Conservation (phyloP, 306 rosid species). For the Senna tora region DNA sequence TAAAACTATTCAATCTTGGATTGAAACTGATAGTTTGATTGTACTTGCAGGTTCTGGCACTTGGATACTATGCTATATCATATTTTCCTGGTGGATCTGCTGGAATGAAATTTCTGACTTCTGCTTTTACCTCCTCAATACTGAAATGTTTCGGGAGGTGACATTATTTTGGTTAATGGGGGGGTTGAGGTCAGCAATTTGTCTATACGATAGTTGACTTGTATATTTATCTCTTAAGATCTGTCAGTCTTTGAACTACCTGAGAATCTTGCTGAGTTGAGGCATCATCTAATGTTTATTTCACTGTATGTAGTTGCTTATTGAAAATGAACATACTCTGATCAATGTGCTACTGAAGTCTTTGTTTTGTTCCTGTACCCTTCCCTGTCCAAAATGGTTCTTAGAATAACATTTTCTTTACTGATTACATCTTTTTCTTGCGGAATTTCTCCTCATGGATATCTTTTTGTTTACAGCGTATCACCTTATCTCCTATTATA, state of each 20-base stretch:
- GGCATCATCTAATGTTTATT: slow-evolving; percentile 29
- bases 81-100: slow-evolving; percentile 98
- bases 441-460: background rate
- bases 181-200: slow-evolving; percentile 35
- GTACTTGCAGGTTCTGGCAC: slow-evolving; percentile 80
- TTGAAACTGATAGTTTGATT: slow-evolving; percentile 35
- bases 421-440: slow-evolving; percentile 2
- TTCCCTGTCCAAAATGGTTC: background rate
- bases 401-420: slow-evolving; percentile 13
- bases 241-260: slow-evolving; percentile 43
- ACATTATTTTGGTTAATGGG: slow-evolving; percentile 41
- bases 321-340: slow-evolving; percentile 25
- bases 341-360: background rate
- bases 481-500: background rate
- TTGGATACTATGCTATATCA: slow-evolving; percentile 88
- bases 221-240: slow-evolving; percentile 51
- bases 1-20: slow-evolving; percentile 8
- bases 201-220: slow-evolving; percentile 42
- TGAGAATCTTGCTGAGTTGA: slow-evolving; percentile 38
- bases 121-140: slow-evolving; percentile 76
- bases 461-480: background rate
- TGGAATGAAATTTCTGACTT: slow-evolving; percentile 87
- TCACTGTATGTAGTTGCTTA: slow-evolving; percentile 14
- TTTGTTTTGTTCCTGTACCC: slow-evolving; percentile 14
- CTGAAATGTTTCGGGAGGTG: slow-evolving; percentile 95